These are phyloP conservation scores for Syzygium oleosum DNA, from an alignment of 345 rosid genomes.

Conservation along the genomic window DNA sequence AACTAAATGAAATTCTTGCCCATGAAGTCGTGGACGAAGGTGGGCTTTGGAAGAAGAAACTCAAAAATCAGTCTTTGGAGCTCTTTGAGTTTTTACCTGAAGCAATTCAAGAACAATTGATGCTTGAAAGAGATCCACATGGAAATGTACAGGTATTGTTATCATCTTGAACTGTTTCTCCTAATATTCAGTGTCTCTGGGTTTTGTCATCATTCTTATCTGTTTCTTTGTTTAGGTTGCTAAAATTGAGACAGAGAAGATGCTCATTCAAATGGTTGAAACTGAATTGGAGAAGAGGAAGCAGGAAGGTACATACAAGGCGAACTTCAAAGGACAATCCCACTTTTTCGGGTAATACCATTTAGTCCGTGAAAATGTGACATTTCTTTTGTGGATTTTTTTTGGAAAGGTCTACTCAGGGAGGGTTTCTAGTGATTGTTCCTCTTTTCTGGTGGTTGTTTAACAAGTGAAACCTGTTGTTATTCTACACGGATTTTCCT, in stretches of 20 bases:
- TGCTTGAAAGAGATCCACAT: slow-evolving; percentile 99
- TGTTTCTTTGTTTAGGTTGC: slow-evolving; percentile 51
- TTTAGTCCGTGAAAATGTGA: neutral
- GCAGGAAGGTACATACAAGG: slow-evolving; percentile 54
- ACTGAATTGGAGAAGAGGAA: slow-evolving; percentile 83
- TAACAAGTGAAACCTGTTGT: neutral
- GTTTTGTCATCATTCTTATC: neutral
- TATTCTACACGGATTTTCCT: neutral
- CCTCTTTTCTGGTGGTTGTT: neutral
- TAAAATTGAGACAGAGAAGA: slow-evolving; percentile 95
- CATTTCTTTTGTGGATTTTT: neutral
- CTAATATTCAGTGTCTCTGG: neutral
- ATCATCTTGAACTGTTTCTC: neutral
- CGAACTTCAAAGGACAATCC: slow-evolving; percentile 71
- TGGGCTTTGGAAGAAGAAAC: slow-evolving; percentile 83
- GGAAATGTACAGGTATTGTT: slow-evolving; percentile 92
- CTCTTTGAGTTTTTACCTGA: slow-evolving; percentile 81
- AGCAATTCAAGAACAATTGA: slow-evolving; percentile 84
- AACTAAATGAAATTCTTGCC: slow-evolving; percentile 87
- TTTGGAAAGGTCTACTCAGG: neutral
- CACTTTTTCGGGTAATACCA: slow-evolving; percentile 84
- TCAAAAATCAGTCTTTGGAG: slow-evolving; percentile 43
- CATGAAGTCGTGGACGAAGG: slow-evolving; percentile 63
- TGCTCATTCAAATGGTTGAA: slow-evolving; percentile 98
- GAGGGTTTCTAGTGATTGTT: neutral